Conservation (phyloP, 306 rosid genomes). For the Cyamopsis tetragonoloba region DNA sequence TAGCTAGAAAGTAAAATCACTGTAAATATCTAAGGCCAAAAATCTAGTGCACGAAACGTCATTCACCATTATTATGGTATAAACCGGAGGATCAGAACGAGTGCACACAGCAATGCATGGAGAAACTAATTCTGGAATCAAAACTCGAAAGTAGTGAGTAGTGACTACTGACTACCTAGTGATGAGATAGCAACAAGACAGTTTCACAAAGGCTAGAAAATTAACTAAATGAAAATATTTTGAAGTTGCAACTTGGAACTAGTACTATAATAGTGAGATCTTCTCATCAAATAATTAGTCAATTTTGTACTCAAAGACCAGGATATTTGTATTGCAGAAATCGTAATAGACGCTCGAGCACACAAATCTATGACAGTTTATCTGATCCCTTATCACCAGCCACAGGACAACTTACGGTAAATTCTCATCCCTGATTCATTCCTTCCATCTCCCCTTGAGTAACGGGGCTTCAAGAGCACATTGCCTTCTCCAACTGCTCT, state of each 20-base stretch:
- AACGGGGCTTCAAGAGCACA: constrained; percentile 59
- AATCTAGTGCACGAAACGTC: neutral
- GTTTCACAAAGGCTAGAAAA: neutral
- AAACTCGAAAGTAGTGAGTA: no score
- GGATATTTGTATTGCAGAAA: neutral
- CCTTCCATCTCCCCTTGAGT: neutral
- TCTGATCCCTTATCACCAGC: constrained; percentile 10
- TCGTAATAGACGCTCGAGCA: constrained; percentile 9
- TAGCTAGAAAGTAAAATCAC: neutral
- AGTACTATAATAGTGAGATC: constrained; percentile 3
- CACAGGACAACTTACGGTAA: neutral
- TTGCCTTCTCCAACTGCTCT: constrained; percentile 78
- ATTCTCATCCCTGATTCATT: constrained; percentile 2
- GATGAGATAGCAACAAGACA: neutral
- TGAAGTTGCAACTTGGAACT: neutral
- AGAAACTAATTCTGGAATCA: neutral
- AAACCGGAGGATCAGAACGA: no score
- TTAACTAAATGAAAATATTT: neutral
- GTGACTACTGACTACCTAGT: neutral
- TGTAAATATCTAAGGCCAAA: neutral
- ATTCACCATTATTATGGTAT: neutral
- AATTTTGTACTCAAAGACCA: constrained; percentile 3
- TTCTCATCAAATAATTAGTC: neutral
- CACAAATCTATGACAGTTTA: constrained; percentile 13
- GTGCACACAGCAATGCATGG: neutral